Conservation (phyloP, 441 rosid genomes). For the Metrosideros polymorpha region DNA sequence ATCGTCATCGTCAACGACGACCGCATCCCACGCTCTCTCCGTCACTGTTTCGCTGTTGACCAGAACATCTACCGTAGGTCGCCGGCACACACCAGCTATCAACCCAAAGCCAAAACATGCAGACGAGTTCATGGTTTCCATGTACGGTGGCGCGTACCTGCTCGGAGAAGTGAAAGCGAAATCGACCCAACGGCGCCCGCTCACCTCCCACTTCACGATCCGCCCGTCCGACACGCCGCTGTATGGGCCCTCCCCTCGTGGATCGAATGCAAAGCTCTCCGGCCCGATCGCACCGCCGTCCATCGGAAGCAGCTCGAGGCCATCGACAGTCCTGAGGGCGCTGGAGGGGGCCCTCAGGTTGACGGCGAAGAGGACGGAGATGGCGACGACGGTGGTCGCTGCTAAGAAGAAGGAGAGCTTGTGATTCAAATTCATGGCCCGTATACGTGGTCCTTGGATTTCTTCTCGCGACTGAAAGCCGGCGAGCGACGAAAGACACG, state of each 20-base stretch:
- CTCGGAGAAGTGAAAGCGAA: slow-evolving; percentile 33
- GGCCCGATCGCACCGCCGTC: slow-evolving; percentile 30
- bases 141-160: slow-evolving; percentile 13
- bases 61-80: neutral
- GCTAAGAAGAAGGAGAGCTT: neutral
- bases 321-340: neutral
- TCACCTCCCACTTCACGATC: slow-evolving; percentile 35
- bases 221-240: slow-evolving; percentile 53
- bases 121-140: neutral
- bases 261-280: slow-evolving; percentile 46
- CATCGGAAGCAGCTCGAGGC: slow-evolving; percentile 13
- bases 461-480: neutral
- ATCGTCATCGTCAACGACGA: neutral
- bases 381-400: neutral
- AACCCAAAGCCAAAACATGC: neutral
- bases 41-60: neutral
- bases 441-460: neutral
- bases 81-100: neutral
- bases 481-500: neutral
- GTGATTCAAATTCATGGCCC: neutral
- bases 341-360: neutral
- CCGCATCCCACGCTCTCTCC: neutral
- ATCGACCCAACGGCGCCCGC: slow-evolving; percentile 32
- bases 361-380: neutral
- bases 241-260: slow-evolving; percentile 38